These are phyloP conservation scores for Floccularia luteovirens DNA, from an alignment of 768 basidiomycete species.

Conservation along the genomic window DNA sequence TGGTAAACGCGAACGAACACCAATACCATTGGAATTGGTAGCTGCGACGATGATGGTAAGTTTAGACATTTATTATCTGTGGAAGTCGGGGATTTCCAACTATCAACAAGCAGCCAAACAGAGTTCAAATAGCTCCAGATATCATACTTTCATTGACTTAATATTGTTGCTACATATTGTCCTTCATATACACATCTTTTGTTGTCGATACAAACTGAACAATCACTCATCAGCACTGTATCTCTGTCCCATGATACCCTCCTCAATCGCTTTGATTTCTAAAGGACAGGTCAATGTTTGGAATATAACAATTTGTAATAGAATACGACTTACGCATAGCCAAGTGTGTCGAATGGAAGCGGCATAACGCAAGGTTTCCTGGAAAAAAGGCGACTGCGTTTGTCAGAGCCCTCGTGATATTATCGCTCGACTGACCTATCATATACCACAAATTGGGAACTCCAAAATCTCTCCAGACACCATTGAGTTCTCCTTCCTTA, in stretches of 20 bases:
- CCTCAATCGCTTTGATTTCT: slow-evolving; percentile 15
- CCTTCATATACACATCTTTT: neutral
- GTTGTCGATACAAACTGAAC: neutral
- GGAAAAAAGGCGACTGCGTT: neutral
- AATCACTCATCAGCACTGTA: slow-evolving; percentile 1
- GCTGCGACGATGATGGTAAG: slow-evolving; percentile 94
- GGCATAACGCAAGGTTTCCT: slow-evolving; percentile 41
- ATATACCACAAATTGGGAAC: slow-evolving; percentile 49
- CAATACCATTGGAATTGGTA: slow-evolving; percentile 83
- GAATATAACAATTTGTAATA: neutral
- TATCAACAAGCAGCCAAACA: too few species aligned
- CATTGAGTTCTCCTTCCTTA: slow-evolving; percentile 53
- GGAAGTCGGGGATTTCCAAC: too few species aligned
- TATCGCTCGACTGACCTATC: slow-evolving; percentile 33
- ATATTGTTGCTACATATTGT: neutral
- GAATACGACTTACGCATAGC: slow-evolving; percentile 47
- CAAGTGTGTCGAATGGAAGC: slow-evolving; percentile 55
- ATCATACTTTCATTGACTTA: neutral
- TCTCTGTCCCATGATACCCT: slow-evolving; percentile 9
- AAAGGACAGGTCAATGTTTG: neutral
- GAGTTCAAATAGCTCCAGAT: too few species aligned
- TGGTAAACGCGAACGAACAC: slow-evolving; percentile 65
- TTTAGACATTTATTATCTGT: slow-evolving; percentile 36
- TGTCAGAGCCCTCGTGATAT: neutral
- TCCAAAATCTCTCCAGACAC: slow-evolving; percentile 42